Percentiles rank a stretch among this genome's conserved stretches.
phyloP scores from a whole-genome alignment of 2,329 filamentous ascomycete species.

The Onygenales sp. region DNA sequence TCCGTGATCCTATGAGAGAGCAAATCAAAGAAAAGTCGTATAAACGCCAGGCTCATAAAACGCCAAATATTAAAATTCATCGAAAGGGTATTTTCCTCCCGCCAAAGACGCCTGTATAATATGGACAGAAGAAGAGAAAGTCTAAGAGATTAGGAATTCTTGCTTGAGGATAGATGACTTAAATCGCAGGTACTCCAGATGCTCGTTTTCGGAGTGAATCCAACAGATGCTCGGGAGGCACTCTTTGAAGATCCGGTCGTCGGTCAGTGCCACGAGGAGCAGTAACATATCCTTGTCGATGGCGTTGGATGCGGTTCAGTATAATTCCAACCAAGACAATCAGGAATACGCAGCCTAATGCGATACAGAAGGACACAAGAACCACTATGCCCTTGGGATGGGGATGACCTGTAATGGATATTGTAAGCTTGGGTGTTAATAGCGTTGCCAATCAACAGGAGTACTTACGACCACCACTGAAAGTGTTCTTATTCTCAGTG shows the following conservation, averaged over 20 bases:
- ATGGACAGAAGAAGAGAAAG: constrained; percentile 1
- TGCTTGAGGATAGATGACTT: neutral
- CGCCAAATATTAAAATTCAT: neutral
- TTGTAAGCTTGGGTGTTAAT: constrained; percentile 7
- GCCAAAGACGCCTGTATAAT: neutral
- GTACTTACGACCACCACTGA: constrained; percentile 53
- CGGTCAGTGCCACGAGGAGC: constrained; percentile 38
- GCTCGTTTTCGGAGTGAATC: constrained; percentile 28
- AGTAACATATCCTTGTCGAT: constrained; percentile 36
- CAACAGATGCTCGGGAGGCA: constrained; percentile 39
- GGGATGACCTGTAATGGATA: constrained; percentile 20
- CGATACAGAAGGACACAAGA: constrained; percentile 38
- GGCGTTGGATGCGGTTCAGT: constrained; percentile 38
- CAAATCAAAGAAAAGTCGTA: neutral
- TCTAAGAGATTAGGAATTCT: neutral
- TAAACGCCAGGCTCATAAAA: neutral
- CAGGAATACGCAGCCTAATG: constrained; percentile 39
- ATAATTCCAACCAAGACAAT: constrained; percentile 38
- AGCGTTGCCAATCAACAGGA: neutral
- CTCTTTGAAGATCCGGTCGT: constrained; percentile 34
- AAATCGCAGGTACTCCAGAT: constrained; percentile 27
- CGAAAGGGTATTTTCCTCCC: constrained; percentile 9
- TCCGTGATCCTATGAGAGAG: neutral
- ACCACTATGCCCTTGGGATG: constrained; percentile 38
- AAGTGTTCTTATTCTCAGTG: constrained; percentile 70